Conservation (phyloP, 371 early-diverging fungal species). For the Mucor velutinosus region DNA sequence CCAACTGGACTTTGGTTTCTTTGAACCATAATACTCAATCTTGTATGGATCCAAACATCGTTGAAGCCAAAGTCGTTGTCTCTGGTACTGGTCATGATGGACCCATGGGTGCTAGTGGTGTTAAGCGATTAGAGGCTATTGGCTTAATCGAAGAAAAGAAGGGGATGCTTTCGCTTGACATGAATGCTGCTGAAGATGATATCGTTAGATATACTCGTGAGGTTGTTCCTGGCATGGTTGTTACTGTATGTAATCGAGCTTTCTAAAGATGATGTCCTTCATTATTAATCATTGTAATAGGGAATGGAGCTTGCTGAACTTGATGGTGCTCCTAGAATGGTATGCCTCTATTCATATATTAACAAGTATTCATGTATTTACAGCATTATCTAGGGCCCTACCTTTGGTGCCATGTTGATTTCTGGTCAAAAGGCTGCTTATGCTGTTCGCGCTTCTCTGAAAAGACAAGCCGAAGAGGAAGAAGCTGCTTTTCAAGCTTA, state of each 20-base stretch:
- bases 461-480: constrained; percentile 32
- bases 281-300: too few species aligned
- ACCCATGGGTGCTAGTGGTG: constrained; percentile 74
- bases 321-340: constrained; percentile 63
- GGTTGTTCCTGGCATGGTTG: constrained; percentile 73
- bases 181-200: constrained; percentile 74
- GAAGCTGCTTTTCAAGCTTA: constrained; percentile 14
- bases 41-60: constrained; percentile 80
- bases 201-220: constrained; percentile 72
- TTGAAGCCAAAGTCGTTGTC: constrained; percentile 71
- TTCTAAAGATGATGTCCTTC: neutral
- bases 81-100: constrained; percentile 79
- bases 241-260: constrained; percentile 47
- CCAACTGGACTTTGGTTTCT: constrained; percentile 80
- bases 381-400: too few species aligned
- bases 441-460: constrained; percentile 52
- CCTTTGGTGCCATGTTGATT: constrained; percentile 76
- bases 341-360: too few species aligned
- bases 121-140: constrained; percentile 69
- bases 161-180: constrained; percentile 74
- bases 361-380: too few species aligned
- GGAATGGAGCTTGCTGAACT: constrained; percentile 77
- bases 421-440: constrained; percentile 75
- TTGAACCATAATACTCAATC: constrained; percentile 70
- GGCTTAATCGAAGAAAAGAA: constrained; percentile 59